A percentile compares a stretch with the other conserved stretches of the same genome.
These are phyloP conservation scores for Boechera retrofracta DNA, from an alignment of 345 rosid genomes.

Conservation along the genomic window DNA sequence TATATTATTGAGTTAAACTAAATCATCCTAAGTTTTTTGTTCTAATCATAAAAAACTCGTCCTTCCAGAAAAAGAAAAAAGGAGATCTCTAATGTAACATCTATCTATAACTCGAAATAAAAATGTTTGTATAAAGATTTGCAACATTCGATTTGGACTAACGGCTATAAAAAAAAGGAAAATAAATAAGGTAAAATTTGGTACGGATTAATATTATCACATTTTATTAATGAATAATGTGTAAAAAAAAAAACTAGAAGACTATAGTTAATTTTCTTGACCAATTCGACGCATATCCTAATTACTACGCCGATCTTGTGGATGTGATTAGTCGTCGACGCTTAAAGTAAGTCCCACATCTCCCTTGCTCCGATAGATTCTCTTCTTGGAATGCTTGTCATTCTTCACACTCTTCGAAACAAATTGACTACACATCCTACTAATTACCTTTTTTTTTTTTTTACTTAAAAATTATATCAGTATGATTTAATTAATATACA, in stretches of 20 bases:
- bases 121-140: not conserved
- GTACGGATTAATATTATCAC: not conserved
- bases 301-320: too few species aligned
- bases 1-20: too few species aligned
- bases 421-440: not conserved
- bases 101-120: not conserved
- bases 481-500: not conserved
- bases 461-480: not conserved
- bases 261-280: not conserved
- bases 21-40: not conserved
- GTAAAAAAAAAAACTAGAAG: not conserved
- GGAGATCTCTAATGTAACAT: not conserved
- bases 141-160: not conserved
- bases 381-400: constrained; percentile 22
- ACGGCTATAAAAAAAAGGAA: not conserved
- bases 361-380: constrained; percentile 18
- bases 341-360: not conserved
- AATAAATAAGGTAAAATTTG: not conserved
- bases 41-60: not conserved
- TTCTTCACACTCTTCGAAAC: constrained; percentile 10
- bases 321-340: too few species aligned
- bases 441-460: not conserved
- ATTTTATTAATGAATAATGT: not conserved
- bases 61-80: not conserved
- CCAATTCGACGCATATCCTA: not conserved